A percentile compares a stretch with the other conserved stretches of the same genome.
Evolutionary conservation across 805 yeast species (phyloP).

Genomic region (Lachancea lanzarotensis): DNA sequence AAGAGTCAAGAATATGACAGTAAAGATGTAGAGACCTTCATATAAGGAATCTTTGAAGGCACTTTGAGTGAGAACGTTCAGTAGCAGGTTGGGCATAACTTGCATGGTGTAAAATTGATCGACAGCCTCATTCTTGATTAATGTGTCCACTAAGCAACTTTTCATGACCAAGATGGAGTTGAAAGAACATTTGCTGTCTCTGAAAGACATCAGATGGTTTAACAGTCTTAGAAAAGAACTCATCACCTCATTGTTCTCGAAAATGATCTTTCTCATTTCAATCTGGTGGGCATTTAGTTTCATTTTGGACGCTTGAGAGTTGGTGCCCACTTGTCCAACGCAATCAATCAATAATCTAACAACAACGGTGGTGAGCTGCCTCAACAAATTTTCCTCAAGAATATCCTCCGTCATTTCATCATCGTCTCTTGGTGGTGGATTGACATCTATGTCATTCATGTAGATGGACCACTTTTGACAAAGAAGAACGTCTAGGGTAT

Average conservation of each 20-base stretch:
- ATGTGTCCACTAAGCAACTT: conserved; percentile 61
- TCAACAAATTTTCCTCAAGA: conserved; percentile 92
- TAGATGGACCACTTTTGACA: conserved; percentile 61
- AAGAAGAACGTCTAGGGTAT: conserved; percentile 66
- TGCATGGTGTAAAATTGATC: conserved; percentile 50
- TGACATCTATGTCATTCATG: conserved; percentile 34
- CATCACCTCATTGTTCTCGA: conserved; percentile 56
- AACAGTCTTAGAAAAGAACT: conserved; percentile 73
- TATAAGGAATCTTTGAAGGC: conserved; percentile 80
- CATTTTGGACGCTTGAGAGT: conserved; percentile 28
- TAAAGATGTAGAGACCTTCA: conserved; percentile 86
- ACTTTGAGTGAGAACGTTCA: conserved; percentile 62
- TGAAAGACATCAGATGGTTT: conserved; percentile 70
- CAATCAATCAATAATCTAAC: conserved; percentile 82
- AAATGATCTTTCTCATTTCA: conserved; percentile 59
- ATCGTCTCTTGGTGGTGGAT: conserved; percentile 59
- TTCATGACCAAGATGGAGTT: conserved; percentile 79
- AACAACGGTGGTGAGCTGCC: conserved; percentile 90
- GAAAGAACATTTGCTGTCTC: conserved; percentile 88
- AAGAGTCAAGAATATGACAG: conserved; percentile 69
- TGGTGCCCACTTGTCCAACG: conserved; percentile 67
- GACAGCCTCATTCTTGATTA: conserved; percentile 65
- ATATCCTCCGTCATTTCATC: conserved; percentile 91
- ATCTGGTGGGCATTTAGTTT: conserved; percentile 49
- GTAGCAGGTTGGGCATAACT: conserved; percentile 61